A percentile compares a stretch with the other conserved stretches of the same genome.
These are phyloP conservation scores for Aspergillus melleus DNA, from an alignment of 2,329 filamentous ascomycete species.

Conservation along the genomic window DNA sequence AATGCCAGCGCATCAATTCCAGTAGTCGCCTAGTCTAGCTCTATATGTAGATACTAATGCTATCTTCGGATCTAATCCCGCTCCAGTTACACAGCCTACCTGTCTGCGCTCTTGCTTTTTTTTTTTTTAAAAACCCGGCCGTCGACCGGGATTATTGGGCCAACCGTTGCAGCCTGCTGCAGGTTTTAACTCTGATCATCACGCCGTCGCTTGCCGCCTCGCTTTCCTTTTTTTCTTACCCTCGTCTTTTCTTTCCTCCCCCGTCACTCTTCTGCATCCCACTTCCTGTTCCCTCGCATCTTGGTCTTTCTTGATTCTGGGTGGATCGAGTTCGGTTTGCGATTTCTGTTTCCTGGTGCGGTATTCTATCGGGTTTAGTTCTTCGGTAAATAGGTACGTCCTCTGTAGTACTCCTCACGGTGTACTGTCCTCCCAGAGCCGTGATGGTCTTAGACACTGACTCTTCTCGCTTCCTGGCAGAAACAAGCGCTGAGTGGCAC, in stretches of 20 bases:
- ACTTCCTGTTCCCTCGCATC: not conserved
- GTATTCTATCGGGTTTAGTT: not conserved
- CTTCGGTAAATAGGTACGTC: not conserved
- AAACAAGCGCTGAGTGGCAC: conserved; percentile 29
- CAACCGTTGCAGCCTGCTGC: not conserved
- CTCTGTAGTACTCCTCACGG: not conserved
- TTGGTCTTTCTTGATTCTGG: not conserved
- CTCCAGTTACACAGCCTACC: not conserved
- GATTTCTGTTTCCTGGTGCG: not conserved
- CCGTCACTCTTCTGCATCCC: not conserved
- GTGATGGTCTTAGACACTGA: not conserved
- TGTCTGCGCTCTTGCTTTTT: not conserved
- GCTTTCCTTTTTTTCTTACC: not conserved
- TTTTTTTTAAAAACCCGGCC: not conserved
- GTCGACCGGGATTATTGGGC: not conserved
- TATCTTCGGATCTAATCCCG: not conserved
- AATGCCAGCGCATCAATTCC: not conserved
- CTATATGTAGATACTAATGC: not conserved
- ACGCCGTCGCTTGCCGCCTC: not conserved
- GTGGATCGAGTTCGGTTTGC: not conserved
- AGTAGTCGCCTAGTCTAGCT: not conserved
- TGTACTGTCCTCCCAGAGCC: not conserved
- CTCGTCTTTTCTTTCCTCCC: not conserved
- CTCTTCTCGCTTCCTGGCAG: not conserved
- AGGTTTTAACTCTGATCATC: not conserved